Conservation (phyloP, 2,329 filamentous ascomycete species). For the Aspergillus chevalieri region DNA sequence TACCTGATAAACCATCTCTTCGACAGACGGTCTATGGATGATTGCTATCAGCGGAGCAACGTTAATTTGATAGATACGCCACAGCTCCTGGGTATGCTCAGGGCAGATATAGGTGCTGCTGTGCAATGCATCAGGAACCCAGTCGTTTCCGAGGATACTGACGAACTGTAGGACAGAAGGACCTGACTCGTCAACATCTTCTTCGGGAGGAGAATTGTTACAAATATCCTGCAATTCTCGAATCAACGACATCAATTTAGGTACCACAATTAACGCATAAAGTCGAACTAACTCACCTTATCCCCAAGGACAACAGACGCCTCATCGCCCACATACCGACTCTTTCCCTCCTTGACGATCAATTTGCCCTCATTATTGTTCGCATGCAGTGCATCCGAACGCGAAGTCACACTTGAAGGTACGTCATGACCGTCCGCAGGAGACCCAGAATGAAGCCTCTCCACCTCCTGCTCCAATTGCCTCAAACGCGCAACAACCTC, state of each 20-base stretch:
- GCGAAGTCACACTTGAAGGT: neutral
- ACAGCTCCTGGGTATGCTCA: constrained; percentile 7
- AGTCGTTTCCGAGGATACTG: neutral
- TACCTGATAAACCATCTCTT: constrained; percentile 2
- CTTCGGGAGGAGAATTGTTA: neutral
- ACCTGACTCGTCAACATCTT: neutral
- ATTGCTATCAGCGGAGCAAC: constrained; percentile 17
- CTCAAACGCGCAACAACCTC: constrained; percentile 12
- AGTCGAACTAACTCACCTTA: constrained; percentile 4
- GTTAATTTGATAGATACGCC: constrained; percentile 12
- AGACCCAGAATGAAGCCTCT: neutral
- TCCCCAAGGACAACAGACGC: constrained; percentile 12
- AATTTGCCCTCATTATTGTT: constrained; percentile 5
- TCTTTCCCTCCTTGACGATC: constrained; percentile 3
- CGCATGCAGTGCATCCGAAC: neutral
- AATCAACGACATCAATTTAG: constrained; percentile 1
- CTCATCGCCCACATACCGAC: constrained; percentile 13
- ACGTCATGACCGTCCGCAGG: neutral
- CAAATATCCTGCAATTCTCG: constrained; percentile 7
- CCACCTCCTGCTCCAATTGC: constrained; percentile 15
- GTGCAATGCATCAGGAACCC: neutral
- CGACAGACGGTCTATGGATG: constrained; percentile 8
- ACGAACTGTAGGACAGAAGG: neutral
- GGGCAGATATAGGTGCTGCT: neutral
- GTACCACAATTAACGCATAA: neutral